Conservation (phyloP, 2,329 filamentous ascomycete species). For the Capronia epimyces region DNA sequence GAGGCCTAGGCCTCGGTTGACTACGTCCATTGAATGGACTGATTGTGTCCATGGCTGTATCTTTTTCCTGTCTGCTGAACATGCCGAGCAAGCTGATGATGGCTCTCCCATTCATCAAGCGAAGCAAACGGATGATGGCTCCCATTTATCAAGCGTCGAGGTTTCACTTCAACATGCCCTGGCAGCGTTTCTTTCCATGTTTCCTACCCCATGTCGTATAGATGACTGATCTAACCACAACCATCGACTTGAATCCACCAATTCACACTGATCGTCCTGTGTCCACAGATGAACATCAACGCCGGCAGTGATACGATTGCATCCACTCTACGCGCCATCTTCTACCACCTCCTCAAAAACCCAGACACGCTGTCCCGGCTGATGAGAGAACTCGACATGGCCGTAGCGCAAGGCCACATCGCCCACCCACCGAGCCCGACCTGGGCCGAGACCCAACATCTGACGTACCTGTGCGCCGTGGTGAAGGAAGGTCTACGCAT, state of each 20-base stretch:
- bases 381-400: constrained; percentile 30
- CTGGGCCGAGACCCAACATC: constrained; percentile 31
- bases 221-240: no score
- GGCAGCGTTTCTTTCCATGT: no score
- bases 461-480: constrained; percentile 34
- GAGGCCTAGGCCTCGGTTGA: no score
- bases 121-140: neutral
- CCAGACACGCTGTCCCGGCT: constrained; percentile 37
- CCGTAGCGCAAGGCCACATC: constrained; percentile 25
- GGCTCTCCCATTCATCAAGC: no score
- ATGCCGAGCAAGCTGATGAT: no score
- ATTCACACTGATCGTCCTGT: neutral
- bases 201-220: no score
- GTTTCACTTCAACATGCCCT: no score
- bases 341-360: constrained; percentile 67
- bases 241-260: no score
- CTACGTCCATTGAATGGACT: no score
- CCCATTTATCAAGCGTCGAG: no score
- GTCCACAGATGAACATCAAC: constrained; percentile 30
- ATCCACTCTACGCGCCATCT: constrained; percentile 64
- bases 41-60: no score
- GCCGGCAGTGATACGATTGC: constrained; percentile 76
- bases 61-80: no score
- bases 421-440: constrained; percentile 29
- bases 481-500: constrained; percentile 38